Conservation (phyloP, 108 stramenopile genomes). For the Skeletonema tropicum region DNA sequence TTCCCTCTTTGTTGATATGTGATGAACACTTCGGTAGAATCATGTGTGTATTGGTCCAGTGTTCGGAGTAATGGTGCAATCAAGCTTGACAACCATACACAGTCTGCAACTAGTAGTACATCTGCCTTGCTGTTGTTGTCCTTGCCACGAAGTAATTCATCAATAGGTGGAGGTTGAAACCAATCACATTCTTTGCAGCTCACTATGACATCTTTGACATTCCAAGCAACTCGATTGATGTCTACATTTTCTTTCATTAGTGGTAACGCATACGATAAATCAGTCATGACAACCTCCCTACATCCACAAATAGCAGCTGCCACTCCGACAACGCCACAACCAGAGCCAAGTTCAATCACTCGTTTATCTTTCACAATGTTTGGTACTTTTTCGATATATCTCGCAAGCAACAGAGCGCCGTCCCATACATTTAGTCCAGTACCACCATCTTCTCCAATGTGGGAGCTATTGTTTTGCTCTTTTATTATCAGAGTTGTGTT, state of each 20-base stretch:
- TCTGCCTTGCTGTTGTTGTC: conserved; percentile 27
- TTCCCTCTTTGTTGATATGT: conserved; percentile 62
- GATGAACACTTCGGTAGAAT: conserved; percentile 47
- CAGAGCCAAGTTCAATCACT: conserved; percentile 72
- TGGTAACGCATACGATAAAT: conserved; percentile 64
- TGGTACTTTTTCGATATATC: conserved; percentile 38
- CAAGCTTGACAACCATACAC: conserved; percentile 69
- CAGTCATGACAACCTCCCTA: conserved; percentile 62
- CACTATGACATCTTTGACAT: conserved; percentile 14
- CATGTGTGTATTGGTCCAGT: conserved; percentile 27
- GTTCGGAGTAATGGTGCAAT: conserved; percentile 64
- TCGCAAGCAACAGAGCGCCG: conserved; percentile 57
- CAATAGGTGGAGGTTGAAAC: conserved; percentile 51
- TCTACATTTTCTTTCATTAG: conserved; percentile 56
- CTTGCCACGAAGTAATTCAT: conserved; percentile 8
- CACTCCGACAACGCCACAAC: conserved; percentile 73
- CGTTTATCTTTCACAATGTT: conserved; percentile 38
- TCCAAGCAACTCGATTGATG: conserved; percentile 25
- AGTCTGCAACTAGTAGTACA: conserved; percentile 70
- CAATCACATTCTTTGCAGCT: conserved; percentile 60
- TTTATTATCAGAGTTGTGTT: conserved; percentile 31
- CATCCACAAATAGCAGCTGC: conserved; percentile 55
- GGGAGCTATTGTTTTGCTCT: conserved; percentile 32
- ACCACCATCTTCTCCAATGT: conserved; percentile 36
- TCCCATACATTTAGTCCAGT: conserved; percentile 81